These are phyloP conservation scores for Stagonosporopsis cucurbitacearum DNA, from an alignment of 2,329 filamentous ascomycete genomes.

Conservation along the genomic window DNA sequence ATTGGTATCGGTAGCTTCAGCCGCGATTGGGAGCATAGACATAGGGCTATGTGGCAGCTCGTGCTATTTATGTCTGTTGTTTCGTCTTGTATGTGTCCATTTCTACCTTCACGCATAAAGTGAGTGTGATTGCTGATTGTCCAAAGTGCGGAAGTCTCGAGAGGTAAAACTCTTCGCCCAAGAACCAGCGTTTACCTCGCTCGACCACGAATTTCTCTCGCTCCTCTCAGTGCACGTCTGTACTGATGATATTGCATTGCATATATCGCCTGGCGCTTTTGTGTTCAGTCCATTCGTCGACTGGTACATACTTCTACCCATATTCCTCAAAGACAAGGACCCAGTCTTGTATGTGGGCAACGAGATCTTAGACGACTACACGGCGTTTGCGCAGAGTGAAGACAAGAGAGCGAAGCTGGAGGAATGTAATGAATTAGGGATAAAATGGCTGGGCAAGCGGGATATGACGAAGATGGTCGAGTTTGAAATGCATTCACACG, in stretches of 20 bases:
- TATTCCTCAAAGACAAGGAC: slow-evolving; percentile 37
- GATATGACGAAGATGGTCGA: slow-evolving; percentile 26
- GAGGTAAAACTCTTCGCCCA: slow-evolving; percentile 38
- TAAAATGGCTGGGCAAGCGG: slow-evolving; percentile 30
- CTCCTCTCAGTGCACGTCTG: slow-evolving; percentile 30
- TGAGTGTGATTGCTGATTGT: neutral
- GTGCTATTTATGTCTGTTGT: slow-evolving; percentile 43
- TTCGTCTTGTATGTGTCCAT: slow-evolving; percentile 12
- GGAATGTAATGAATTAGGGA: slow-evolving; percentile 39
- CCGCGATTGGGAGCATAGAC: slow-evolving; percentile 44
- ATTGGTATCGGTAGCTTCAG: slow-evolving; percentile 48
- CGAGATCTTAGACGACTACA: slow-evolving; percentile 43
- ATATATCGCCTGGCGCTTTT: slow-evolving; percentile 33
- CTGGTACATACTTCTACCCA: slow-evolving; percentile 42
- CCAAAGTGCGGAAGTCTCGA: slow-evolving; percentile 10
- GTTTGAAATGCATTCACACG: slow-evolving; percentile 42
- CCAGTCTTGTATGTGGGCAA: slow-evolving; percentile 47
- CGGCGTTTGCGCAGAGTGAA: slow-evolving; percentile 28
- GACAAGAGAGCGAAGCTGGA: slow-evolving; percentile 34
- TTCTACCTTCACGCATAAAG: no score
- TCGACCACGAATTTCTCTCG: slow-evolving; percentile 40
- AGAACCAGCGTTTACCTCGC: slow-evolving; percentile 44
- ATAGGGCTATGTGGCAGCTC: slow-evolving; percentile 47
- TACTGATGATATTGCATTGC: slow-evolving; percentile 20
- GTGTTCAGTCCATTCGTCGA: slow-evolving; percentile 49